Evolutionary conservation across 306 rosid genomes (phyloP).

Genomic region (Sesbania bispinosa): DNA sequence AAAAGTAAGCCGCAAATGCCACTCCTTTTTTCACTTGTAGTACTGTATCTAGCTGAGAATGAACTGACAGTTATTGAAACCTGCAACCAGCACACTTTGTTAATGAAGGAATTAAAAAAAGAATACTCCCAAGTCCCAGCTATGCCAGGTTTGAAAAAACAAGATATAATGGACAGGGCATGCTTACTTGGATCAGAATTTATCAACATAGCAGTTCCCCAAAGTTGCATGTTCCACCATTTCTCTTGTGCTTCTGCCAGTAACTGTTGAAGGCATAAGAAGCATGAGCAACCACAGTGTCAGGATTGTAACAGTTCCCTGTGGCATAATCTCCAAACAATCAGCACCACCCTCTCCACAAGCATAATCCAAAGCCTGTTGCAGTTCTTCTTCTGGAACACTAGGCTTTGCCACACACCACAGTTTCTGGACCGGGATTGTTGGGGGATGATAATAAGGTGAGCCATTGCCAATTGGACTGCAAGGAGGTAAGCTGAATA

Average conservation of each 20-base stretch:
- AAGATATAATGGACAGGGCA: background rate
- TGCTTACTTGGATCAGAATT: conserved; percentile 82
- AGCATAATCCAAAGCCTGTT: conserved; percentile 78
- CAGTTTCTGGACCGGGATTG: conserved; percentile 41
- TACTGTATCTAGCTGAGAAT: conserved; percentile 44
- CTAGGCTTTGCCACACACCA: conserved; percentile 98
- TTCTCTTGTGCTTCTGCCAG: conserved; percentile 93
- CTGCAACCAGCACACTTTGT: conserved; percentile 42
- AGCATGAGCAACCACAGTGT: conserved; percentile 77
- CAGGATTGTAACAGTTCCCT: conserved; percentile 69
- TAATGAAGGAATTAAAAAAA: background rate
- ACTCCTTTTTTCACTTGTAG: conserved; percentile 15
- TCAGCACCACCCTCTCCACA: conserved; percentile 91
- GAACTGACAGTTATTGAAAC: conserved; percentile 78
- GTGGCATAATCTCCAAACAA: conserved; percentile 58
- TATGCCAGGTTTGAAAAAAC: background rate
- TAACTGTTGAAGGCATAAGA: conserved; percentile 88
- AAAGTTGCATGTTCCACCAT: conserved; percentile 84
- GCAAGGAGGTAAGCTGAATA: conserved; percentile 62
- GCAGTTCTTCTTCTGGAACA: conserved; percentile 72
- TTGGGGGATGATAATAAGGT: conserved; percentile 55
- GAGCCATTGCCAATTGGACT: conserved; percentile 44
- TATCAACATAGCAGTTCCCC: conserved; percentile 93
- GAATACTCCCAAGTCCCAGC: background rate
- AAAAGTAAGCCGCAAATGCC: background rate